Percentiles rank a stretch among this genome's conserved stretches.
These are phyloP conservation scores for Coemansia reversa DNA, from an alignment of 192 early-diverging fungal species.

Conservation along the genomic window DNA sequence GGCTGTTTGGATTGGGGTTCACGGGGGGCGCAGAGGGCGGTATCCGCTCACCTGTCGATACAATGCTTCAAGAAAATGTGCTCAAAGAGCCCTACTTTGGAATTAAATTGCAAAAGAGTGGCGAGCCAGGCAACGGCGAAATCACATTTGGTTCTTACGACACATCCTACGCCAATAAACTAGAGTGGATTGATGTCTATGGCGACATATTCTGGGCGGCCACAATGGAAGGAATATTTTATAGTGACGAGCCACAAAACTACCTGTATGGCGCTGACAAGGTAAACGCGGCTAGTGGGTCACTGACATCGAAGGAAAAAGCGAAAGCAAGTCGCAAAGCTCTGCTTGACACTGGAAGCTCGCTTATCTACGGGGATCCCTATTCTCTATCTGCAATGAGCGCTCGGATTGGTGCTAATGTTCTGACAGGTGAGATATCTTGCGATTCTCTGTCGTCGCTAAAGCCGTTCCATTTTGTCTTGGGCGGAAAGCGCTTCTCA, in stretches of 20 bases:
- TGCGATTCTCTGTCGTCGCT: constrained; percentile 30
- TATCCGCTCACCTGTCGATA: constrained; percentile 43
- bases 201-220: constrained; percentile 60
- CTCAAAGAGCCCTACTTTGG: constrained; percentile 44
- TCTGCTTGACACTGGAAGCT: constrained; percentile 50
- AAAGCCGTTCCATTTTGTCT: constrained; percentile 50
- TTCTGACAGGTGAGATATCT: constrained; percentile 35
- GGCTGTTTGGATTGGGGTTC: constrained; percentile 56
- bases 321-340: constrained; percentile 53
- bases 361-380: constrained; percentile 50
- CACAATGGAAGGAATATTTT: constrained; percentile 51
- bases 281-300: constrained; percentile 15
- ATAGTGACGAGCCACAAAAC: constrained; percentile 49
- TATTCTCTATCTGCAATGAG: constrained; percentile 46
- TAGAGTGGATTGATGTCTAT: constrained; percentile 56
- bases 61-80: constrained; percentile 38
- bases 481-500: constrained; percentile 45
- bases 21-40: constrained; percentile 43
- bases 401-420: constrained; percentile 43
- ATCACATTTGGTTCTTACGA: constrained; percentile 57
- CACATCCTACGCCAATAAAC: constrained; percentile 48
- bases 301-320: constrained; percentile 20
- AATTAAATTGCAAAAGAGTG: constrained; percentile 39
- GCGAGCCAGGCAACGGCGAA: constrained; percentile 37
- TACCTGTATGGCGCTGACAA: constrained; percentile 50